A percentile compares a stretch with the other conserved stretches of the same genome.
These are phyloP conservation scores for Eutrema japonicum DNA, from an alignment of 345 rosid species.

Conservation along the genomic window DNA sequence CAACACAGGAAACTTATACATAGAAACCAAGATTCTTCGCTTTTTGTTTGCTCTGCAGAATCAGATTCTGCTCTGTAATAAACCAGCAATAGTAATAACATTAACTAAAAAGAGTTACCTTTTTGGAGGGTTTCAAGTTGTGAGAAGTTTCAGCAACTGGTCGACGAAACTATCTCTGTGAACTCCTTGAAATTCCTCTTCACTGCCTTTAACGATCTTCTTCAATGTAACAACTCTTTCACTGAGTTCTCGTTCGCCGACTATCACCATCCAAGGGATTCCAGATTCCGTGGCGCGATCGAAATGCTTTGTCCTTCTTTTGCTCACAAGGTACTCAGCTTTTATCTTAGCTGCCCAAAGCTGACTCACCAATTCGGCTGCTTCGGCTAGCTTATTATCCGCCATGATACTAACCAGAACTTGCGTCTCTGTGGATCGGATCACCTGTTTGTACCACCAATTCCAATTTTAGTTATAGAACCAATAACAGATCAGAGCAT, in stretches of 20 bases:
- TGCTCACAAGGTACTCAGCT: constrained; percentile 68
- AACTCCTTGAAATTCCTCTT: constrained; percentile 43
- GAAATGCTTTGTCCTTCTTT: constrained; percentile 65
- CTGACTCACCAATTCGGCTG: constrained; percentile 68
- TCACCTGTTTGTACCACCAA: constrained; percentile 43
- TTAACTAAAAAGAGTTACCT: neutral
- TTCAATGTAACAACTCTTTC: constrained; percentile 66
- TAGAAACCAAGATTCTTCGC: neutral
- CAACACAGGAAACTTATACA: constrained; percentile 19
- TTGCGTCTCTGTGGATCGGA: constrained; percentile 74
- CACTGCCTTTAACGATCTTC: constrained; percentile 54
- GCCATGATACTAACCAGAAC: constrained; percentile 62
- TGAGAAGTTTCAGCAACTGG: constrained; percentile 46
- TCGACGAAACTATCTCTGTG: constrained; percentile 52
- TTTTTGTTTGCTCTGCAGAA: neutral
- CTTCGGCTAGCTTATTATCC: constrained; percentile 58
- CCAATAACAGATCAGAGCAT: neutral
- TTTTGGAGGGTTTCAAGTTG: constrained; percentile 8
- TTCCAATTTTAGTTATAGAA: neutral
- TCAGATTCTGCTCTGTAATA: constrained; percentile 12
- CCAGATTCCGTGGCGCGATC: constrained; percentile 20
- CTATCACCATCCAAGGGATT: constrained; percentile 63
- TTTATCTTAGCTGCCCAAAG: constrained; percentile 67
- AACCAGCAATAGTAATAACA: constrained; percentile 23
- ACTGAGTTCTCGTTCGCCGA: constrained; percentile 64